Evolutionary conservation across 2,329 filamentous ascomycete species (phyloP).

Genomic region (Fusarium transvaalense): DNA sequence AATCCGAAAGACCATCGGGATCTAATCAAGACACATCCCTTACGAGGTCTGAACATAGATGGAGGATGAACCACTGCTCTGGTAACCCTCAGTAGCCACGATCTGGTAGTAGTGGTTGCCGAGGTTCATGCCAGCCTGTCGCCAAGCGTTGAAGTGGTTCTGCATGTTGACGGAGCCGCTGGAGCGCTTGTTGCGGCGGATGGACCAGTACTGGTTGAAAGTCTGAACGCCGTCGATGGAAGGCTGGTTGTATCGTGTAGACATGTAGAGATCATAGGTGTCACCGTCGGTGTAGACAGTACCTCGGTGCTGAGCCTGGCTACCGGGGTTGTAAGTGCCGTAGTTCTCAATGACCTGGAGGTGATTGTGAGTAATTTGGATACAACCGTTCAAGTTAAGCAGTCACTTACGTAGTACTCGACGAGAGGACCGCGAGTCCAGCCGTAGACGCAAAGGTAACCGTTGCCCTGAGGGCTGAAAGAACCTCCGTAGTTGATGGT

Average conservation of each 20-base stretch:
- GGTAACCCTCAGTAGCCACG: conserved; percentile 22
- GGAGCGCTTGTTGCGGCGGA: conserved; percentile 23
- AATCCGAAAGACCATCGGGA: rapidly evolving
- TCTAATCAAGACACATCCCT: not conserved
- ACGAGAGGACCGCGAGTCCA: conserved; percentile 25
- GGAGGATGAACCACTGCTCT: conserved; percentile 21
- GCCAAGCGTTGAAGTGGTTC: conserved; percentile 22
- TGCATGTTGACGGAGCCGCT: conserved; percentile 24
- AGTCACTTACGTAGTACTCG: conserved; percentile 15
- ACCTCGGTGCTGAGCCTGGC: conserved; percentile 8
- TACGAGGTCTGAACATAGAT: conserved; percentile 25
- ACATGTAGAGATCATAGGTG: conserved; percentile 16
- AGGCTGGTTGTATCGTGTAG: conserved; percentile 8
- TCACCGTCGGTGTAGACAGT: conserved; percentile 24
- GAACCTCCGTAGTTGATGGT: conserved; percentile 25
- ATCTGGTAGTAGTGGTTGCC: conserved; percentile 30
- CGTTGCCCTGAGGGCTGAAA: conserved; percentile 23
- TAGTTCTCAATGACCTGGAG: conserved; percentile 9
- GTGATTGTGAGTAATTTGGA: rapidly evolving
- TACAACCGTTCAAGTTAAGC: rapidly evolving
- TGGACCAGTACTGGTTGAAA: conserved; percentile 30
- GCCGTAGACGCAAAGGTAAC: conserved; percentile 18
- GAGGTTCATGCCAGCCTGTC: conserved; percentile 11
- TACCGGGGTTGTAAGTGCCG: conserved; percentile 6
- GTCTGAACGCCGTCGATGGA: conserved; percentile 6